Percentiles rank a stretch among this genome's conserved stretches.
Evolutionary conservation across 148 eudicot genomes (phyloP).

Genomic region (Polygonum aviculare): DNA sequence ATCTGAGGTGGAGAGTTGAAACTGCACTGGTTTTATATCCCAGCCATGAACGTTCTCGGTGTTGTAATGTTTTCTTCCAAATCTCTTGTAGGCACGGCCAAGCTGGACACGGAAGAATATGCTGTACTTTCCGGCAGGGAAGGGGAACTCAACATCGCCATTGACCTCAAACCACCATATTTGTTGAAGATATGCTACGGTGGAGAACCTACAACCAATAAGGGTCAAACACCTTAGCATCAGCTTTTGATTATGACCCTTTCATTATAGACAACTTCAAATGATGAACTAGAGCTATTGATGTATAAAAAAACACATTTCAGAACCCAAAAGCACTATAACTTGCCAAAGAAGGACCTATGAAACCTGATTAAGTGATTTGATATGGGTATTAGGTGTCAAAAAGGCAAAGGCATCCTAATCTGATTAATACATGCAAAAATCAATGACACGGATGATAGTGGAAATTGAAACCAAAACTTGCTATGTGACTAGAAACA

Average conservation of each 20-base stretch:
- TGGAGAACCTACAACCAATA: constrained; percentile 8
- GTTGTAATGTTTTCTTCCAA: constrained; percentile 10
- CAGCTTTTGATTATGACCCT: not conserved
- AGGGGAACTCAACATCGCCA: constrained; percentile 14
- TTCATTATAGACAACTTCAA: not conserved
- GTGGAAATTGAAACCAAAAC: not conserved
- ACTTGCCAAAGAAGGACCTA: not conserved
- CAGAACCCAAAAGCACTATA: not conserved
- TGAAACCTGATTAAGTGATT: not conserved
- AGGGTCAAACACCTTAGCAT: not conserved
- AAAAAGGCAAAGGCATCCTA: not conserved
- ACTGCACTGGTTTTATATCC: constrained; percentile 13
- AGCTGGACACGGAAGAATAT: constrained; percentile 14
- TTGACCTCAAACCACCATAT: constrained; percentile 19
- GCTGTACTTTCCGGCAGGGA: constrained; percentile 13
- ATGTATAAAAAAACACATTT: not conserved
- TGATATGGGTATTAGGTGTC: not conserved
- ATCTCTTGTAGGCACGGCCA: constrained; percentile 9
- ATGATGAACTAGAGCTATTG: not conserved
- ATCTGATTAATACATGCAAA: not conserved
- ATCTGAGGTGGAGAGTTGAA: constrained; percentile 14
- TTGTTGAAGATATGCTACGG: constrained; percentile 15
- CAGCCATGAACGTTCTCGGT: constrained; percentile 17
- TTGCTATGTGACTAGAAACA: no score
- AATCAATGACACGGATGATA: not conserved